A percentile compares a stretch with the other conserved stretches of the same genome.
phyloP scores from a whole-genome alignment of 192 early-diverging fungal species.

The Podila verticillata region DNA sequence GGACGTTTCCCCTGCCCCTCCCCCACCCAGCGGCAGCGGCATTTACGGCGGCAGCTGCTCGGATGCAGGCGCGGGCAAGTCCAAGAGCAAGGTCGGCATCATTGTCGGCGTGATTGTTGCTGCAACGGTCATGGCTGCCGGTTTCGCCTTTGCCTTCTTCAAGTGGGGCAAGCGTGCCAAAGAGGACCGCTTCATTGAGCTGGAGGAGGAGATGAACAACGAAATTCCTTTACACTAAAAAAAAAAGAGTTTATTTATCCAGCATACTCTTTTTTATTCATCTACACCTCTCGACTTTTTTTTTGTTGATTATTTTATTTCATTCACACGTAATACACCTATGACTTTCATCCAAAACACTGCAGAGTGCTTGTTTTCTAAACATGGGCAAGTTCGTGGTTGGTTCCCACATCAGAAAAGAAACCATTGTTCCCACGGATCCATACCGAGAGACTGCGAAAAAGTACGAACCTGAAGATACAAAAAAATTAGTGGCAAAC shows the following conservation, averaged over 20 bases:
- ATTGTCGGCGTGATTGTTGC: slow-evolving; percentile 32
- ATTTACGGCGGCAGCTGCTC: neutral
- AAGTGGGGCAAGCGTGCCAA: slow-evolving; percentile 50
- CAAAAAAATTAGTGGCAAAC: too few species aligned
- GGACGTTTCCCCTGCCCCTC: neutral
- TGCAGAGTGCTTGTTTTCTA: too few species aligned
- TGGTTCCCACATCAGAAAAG: too few species aligned
- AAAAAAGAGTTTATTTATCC: neutral
- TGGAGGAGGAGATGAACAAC: slow-evolving; percentile 53
- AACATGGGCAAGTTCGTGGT: too few species aligned
- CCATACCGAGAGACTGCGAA: too few species aligned
- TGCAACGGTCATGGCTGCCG: slow-evolving; percentile 21
- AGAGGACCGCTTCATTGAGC: slow-evolving; percentile 47
- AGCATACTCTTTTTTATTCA: too few species aligned
- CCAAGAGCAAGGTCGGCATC: slow-evolving; percentile 2
- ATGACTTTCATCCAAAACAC: too few species aligned
- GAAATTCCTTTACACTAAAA: slow-evolving; percentile 38
- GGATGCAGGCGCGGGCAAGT: slow-evolving; percentile 4
- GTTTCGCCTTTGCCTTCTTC: slow-evolving; percentile 46
- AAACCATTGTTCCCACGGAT: too few species aligned
- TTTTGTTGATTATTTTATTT: too few species aligned
- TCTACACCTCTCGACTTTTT: too few species aligned
- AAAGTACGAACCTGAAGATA: too few species aligned
- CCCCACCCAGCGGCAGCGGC: neutral
- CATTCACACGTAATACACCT: too few species aligned